phyloP scores from a whole-genome alignment of 129 eudicot species.

The Oenanthe sinensis region DNA sequence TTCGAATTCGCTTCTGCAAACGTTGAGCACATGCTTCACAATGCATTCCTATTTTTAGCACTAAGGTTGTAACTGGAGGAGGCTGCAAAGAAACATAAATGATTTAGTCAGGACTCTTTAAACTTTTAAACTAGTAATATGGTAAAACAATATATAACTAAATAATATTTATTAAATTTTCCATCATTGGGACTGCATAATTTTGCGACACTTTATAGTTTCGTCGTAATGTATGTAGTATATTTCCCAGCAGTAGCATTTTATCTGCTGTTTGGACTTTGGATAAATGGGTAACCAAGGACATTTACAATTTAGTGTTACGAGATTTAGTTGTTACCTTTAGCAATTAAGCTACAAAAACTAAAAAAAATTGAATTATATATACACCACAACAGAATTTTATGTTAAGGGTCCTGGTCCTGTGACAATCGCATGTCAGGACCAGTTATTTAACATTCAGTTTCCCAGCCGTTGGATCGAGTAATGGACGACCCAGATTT shows the following conservation, averaged over 20 bases:
- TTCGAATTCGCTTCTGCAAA: constrained; percentile 51
- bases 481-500: no score
- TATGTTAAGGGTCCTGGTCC: no score
- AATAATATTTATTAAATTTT: no score
- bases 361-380: neutral
- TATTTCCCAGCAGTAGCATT: no score
- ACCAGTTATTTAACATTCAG: no score
- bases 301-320: neutral
- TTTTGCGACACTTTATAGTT: no score
- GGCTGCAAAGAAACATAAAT: constrained; percentile 27
- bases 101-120: no score
- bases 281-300: neutral
- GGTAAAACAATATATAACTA: neutral
- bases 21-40: constrained; percentile 87
- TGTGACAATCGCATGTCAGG: no score
- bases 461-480: no score
- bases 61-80: constrained; percentile 57
- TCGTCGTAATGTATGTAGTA: no score
- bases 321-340: no score
- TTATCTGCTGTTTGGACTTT: neutral
- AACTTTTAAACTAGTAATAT: neutral
- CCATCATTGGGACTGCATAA: neutral
- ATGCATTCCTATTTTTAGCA: constrained; percentile 65
- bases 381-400: neutral
- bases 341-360: no score